These are phyloP conservation scores for Eremochloa ophiuroides DNA, from an alignment of 176 grass and related monocot species.

Conservation along the genomic window DNA sequence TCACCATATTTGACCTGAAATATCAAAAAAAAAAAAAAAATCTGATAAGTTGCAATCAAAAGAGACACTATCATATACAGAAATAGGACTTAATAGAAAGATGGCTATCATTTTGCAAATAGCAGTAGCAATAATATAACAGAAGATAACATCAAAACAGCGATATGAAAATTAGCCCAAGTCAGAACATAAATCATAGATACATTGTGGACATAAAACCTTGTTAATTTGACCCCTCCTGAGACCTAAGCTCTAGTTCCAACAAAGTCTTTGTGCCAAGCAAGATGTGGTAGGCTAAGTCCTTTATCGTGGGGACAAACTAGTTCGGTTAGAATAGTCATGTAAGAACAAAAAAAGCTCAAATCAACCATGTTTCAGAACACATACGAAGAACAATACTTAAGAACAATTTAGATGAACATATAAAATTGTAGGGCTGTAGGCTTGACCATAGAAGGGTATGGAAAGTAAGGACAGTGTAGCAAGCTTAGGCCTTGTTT, in stretches of 20 bases:
- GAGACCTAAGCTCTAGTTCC: background rate
- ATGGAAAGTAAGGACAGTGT: background rate
- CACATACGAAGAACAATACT: background rate
- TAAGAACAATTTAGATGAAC: background rate
- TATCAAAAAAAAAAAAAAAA: background rate
- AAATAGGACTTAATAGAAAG: background rate
- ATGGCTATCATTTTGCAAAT: slow-evolving; percentile 4
- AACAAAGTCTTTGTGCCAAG: background rate
- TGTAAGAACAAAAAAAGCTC: too few relatives aligned
- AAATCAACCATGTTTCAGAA: background rate
- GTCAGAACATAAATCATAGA: background rate
- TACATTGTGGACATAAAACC: background rate
- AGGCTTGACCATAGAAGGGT: background rate
- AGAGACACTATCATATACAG: background rate
- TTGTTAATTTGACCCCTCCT: background rate
- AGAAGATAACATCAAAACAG: background rate
- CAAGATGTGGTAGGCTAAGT: background rate
- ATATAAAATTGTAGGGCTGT: background rate
- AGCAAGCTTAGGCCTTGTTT: background rate
- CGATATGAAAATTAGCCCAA: background rate
- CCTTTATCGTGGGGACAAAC: background rate
- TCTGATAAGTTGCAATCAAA: background rate
- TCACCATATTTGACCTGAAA: slow-evolving; percentile 88
- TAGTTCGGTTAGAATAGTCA: background rate
- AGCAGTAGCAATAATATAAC: background rate